phyloP scores from a whole-genome alignment of 2,329 filamentous ascomycete genomes.

The Didymellaceae sp. region DNA sequence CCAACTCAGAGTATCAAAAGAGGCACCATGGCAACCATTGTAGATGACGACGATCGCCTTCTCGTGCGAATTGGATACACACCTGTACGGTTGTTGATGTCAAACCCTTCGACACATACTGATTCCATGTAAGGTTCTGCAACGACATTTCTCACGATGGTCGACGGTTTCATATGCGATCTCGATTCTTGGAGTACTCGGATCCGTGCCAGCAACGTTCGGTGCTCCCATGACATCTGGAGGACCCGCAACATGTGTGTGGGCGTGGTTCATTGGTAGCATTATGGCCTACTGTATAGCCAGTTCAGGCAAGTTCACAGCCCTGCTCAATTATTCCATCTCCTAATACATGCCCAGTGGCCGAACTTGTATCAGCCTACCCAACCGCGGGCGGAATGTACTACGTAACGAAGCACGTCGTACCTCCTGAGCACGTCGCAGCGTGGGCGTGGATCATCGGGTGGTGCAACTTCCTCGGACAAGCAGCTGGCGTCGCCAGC shows the following conservation, averaged over 20 bases:
- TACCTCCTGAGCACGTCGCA: conserved; percentile 65
- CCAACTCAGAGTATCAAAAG: conserved; percentile 19
- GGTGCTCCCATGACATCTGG: conserved; percentile 64
- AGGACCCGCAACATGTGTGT: conserved; percentile 68
- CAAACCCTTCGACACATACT: conserved; percentile 9
- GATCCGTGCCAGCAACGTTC: conserved; percentile 70
- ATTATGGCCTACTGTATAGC: conserved; percentile 70
- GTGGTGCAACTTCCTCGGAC: conserved; percentile 71
- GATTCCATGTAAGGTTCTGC: conserved; percentile 58
- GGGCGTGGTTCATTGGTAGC: conserved; percentile 70
- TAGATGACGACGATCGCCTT: conserved; percentile 65
- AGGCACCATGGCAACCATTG: conserved; percentile 56
- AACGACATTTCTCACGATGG: conserved; percentile 70
- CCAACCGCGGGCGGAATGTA: conserved; percentile 73
- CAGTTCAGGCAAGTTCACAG: conserved; percentile 56
- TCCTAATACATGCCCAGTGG: conserved; percentile 51
- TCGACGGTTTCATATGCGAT: conserved; percentile 71
- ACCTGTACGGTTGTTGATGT: conserved; percentile 56
- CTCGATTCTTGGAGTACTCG: conserved; percentile 68
- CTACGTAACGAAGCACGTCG: conserved; percentile 70
- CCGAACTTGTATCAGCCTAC: conserved; percentile 70
- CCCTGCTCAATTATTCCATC: not conserved
- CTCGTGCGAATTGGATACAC: conserved; percentile 68
- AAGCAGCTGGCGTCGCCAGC: conserved; percentile 68
- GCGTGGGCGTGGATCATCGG: conserved; percentile 71